Conservation (phyloP, 176 grass and related monocot genomes). For the Cenchrus americanus region DNA sequence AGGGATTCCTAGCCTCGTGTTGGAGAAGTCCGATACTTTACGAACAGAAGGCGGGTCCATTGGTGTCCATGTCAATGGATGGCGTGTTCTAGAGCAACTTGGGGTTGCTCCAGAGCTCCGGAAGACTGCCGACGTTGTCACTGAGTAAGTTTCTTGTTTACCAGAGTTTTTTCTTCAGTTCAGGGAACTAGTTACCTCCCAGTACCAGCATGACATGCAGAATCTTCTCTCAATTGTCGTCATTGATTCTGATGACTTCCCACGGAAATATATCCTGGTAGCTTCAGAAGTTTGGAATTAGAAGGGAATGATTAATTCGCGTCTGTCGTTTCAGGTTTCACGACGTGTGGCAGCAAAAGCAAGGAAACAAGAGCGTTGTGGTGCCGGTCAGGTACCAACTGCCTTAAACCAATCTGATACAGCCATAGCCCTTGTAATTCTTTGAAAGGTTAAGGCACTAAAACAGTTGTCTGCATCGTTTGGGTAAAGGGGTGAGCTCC, state of each 20-base stretch:
- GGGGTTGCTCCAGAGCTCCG: neutral
- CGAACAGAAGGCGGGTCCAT: conserved; percentile 47
- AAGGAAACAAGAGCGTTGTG: neutral
- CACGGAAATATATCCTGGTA: neutral
- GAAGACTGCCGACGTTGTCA: neutral
- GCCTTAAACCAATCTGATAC: neutral
- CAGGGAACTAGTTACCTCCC: neutral
- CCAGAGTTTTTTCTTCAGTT: neutral
- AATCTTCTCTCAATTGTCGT: neutral
- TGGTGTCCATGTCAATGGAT: conserved; percentile 2
- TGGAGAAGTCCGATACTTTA: conserved; percentile 48
- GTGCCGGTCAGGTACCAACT: neutral
- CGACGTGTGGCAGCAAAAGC: neutral
- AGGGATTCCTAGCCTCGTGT: conserved; percentile 50
- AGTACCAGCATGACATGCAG: neutral
- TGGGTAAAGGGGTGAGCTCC: conserved; percentile 20
- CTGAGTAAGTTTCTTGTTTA: neutral
- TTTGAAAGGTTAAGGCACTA: neutral
- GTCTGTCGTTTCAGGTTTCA: conserved; percentile 18
- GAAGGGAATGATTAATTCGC: neutral
- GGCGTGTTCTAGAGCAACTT: conserved; percentile 3
- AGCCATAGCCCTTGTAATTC: neutral
- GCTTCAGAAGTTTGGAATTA: neutral
- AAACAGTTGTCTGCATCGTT: neutral
- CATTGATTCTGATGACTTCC: neutral